Percentiles rank a stretch among this genome's conserved stretches.
These are phyloP conservation scores for Tolypocladium sp. DNA, from an alignment of 2,329 filamentous ascomycete species.

Conservation along the genomic window DNA sequence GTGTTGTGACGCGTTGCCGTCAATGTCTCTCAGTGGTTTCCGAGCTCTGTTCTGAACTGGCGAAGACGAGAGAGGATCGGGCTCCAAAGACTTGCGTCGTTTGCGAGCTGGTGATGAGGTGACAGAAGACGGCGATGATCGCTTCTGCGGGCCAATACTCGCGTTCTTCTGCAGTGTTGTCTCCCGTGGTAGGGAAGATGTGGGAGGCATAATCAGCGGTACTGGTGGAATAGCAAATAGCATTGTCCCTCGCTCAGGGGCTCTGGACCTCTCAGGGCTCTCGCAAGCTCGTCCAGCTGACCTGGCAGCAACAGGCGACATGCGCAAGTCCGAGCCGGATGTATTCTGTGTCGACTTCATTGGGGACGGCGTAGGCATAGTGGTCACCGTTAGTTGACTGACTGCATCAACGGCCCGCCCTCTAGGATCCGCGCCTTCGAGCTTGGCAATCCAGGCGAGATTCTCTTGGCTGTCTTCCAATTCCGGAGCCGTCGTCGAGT, in stretches of 20 bases:
- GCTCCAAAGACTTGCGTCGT: conserved; percentile 3
- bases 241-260: neutral
- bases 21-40: conserved; percentile 11
- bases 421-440: conserved; percentile 46
- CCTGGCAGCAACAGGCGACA: neutral
- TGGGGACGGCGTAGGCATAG: conserved; percentile 24
- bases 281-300: neutral
- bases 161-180: neutral
- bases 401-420: conserved; percentile 30
- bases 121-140: neutral
- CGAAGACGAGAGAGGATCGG: neutral
- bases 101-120: conserved; percentile 8
- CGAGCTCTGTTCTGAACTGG: conserved; percentile 3
- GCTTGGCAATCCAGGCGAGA: conserved; percentile 47
- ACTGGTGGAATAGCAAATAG: neutral
- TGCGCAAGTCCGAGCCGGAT: neutral
- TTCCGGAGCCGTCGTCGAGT: conserved; percentile 39
- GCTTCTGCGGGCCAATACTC: conserved; percentile 5
- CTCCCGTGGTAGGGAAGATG: conserved; percentile 4
- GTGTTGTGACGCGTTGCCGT: conserved; percentile 11
- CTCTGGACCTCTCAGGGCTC: neutral
- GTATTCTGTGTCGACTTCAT: conserved; percentile 15
- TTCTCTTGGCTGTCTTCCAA: conserved; percentile 53
- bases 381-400: conserved; percentile 35
- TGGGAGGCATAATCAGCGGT: conserved; percentile 5